Percentiles rank a stretch among this genome's conserved stretches.
phyloP scores from a whole-genome alignment of 208 protist genomes.

The Tritrichomonas musculus region DNA sequence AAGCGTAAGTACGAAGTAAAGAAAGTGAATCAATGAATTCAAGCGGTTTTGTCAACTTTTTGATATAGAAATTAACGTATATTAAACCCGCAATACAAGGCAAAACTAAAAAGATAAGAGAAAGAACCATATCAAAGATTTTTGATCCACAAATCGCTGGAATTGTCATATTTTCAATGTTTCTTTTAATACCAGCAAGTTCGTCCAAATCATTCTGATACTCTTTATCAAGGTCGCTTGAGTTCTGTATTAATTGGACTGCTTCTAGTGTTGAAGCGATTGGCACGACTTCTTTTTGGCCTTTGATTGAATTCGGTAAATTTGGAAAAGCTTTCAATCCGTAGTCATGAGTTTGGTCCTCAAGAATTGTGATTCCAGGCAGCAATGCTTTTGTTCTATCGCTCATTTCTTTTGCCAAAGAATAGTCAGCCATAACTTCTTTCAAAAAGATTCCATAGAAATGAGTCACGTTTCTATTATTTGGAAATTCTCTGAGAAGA shows the following conservation, averaged over 20 bases:
- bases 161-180: background rate
- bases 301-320: background rate
- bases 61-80: background rate
- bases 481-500: background rate
- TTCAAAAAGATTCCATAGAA: background rate
- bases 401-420: background rate
- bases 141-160: background rate
- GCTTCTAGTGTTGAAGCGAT: background rate
- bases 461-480: background rate
- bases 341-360: background rate
- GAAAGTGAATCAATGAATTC: background rate
- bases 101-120: background rate
- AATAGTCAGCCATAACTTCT: background rate
- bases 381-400: background rate
- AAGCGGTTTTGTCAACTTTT: background rate
- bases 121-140: background rate
- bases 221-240: background rate
- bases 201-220: background rate
- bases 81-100: background rate
- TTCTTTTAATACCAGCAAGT: background rate
- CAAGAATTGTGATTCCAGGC: background rate
- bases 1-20: background rate
- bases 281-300: background rate
- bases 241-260: background rate
- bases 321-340: background rate